Evolutionary conservation across 208 protist species (phyloP).

Genomic region (Herpetomonas samuelpessoai): DNA sequence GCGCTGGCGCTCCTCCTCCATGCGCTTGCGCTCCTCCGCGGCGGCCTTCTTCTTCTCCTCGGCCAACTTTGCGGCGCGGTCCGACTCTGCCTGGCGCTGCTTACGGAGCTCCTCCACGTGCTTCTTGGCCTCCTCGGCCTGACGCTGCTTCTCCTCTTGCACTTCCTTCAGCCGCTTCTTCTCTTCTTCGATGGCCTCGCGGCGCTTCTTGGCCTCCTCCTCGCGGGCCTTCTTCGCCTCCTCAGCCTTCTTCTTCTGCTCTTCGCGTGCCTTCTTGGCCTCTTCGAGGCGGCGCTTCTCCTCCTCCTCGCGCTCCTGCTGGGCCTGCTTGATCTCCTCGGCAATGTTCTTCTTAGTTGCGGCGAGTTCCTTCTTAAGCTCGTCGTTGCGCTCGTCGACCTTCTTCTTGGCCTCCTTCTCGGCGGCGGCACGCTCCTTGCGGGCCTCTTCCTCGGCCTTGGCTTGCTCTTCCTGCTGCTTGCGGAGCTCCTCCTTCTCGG

Average conservation of each 20-base stretch:
- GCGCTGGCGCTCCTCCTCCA: constrained; percentile 36
- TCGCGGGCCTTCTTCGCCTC: constrained; percentile 15
- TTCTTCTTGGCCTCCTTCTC: neutral
- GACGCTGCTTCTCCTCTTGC: constrained; percentile 5
- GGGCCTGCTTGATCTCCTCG: constrained; percentile 14
- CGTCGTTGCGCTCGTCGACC: constrained; percentile 18
- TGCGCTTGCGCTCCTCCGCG: constrained; percentile 31
- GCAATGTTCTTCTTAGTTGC: constrained; percentile 9
- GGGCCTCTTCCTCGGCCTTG: no score
- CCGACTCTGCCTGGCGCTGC: constrained; percentile 7
- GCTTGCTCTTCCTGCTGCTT: no score
- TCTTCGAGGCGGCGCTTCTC: constrained; percentile 27
- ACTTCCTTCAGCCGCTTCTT: constrained; percentile 3
- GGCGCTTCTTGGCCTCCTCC: constrained; percentile 8
- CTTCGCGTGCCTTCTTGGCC: constrained; percentile 26
- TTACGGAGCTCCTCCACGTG: constrained; percentile 8
- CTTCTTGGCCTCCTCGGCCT: constrained; percentile 8
- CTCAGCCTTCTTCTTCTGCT: constrained; percentile 10
- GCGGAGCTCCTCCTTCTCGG: no score
- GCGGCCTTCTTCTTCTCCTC: constrained; percentile 29
- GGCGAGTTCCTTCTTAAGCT: constrained; percentile 13
- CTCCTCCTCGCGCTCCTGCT: constrained; percentile 28
- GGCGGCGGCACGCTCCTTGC: no score
- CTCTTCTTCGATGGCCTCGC: neutral
- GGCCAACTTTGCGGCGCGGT: constrained; percentile 16